phyloP scores from a whole-genome alignment of 2,329 filamentous ascomycete species.

The Magnaporthiopsis incrustans region DNA sequence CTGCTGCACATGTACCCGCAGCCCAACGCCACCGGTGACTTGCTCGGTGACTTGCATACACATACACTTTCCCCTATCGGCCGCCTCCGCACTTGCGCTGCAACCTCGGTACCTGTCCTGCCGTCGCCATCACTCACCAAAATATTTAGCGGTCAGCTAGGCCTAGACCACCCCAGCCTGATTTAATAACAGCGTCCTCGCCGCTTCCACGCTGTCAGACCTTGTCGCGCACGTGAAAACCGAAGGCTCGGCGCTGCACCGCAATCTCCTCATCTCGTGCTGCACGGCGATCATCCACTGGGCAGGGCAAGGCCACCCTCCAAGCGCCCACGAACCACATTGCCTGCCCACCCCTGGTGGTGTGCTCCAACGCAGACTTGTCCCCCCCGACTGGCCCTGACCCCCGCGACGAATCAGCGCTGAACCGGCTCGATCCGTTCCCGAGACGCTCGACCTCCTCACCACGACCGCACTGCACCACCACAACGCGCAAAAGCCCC shows the following conservation, averaged over 20 bases:
- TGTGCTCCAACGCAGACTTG: not conserved
- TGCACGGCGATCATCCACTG: not conserved
- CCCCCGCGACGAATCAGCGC: not conserved
- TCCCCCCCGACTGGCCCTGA: not conserved
- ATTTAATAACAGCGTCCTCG: not conserved
- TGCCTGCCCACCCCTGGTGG: not conserved
- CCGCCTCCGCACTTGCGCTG: not conserved
- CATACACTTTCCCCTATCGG: too few species aligned
- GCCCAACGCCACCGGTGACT: not conserved
- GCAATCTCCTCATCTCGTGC: not conserved
- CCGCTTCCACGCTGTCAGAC: not conserved
- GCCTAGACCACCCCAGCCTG: not conserved
- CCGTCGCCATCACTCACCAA: not conserved
- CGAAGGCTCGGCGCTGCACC: not conserved
- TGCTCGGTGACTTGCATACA: not conserved
- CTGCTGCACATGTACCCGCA: not conserved
- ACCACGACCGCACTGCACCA: not conserved
- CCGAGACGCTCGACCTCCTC: not conserved
- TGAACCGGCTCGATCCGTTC: not conserved
- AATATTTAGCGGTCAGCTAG: not conserved
- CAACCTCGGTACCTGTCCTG: not conserved
- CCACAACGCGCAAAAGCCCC: not conserved
- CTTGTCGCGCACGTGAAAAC: not conserved
- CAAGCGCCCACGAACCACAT: not conserved
- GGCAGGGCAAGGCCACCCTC: not conserved